A percentile compares a stretch with the other conserved stretches of the same genome.
phyloP scores from a whole-genome alignment of 2,329 filamentous ascomycete genomes.

The Fusarium devonianum region DNA sequence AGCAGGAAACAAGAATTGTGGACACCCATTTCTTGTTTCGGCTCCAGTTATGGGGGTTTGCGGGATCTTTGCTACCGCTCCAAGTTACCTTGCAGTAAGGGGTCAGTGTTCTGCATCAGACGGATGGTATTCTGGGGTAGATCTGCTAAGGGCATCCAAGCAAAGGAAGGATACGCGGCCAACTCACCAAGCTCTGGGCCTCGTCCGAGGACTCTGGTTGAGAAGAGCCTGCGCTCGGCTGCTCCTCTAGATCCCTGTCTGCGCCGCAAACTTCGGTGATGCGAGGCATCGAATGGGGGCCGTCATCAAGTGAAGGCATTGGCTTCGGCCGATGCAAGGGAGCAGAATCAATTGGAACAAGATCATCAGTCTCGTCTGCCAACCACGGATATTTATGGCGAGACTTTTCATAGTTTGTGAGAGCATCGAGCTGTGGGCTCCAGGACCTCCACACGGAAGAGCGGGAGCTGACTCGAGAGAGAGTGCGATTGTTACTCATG shows the following conservation, averaged over 20 bases:
- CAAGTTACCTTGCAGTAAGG: constrained; percentile 47
- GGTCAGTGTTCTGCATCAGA: not conserved
- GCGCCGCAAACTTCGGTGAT: not conserved
- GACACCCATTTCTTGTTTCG: constrained; percentile 45
- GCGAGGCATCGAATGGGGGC: constrained; percentile 2
- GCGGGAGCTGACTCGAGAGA: constrained; percentile 34
- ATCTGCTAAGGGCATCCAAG: not conserved
- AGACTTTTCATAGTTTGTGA: constrained; percentile 42
- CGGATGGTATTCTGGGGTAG: not conserved
- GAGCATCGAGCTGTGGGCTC: constrained; percentile 34
- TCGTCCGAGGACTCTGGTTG: constrained; percentile 7
- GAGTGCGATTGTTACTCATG: constrained; percentile 15
- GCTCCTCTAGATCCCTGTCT: constrained; percentile 13
- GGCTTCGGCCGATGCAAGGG: constrained; percentile 4
- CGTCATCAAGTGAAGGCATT: constrained; percentile 21
- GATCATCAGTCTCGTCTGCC: not conserved
- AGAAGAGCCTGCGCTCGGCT: constrained; percentile 13
- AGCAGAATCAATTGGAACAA: not conserved
- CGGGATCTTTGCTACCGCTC: constrained; percentile 53
- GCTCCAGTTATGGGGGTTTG: constrained; percentile 57
- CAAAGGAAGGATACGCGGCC: too few species aligned
- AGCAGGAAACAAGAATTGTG: constrained; percentile 48
- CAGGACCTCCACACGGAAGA: constrained; percentile 44
- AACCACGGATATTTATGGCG: constrained; percentile 44
- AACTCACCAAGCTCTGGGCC: constrained; percentile 37